These are phyloP conservation scores for Castanea mollissima DNA, from an alignment of 306 rosid species.

Conservation along the genomic window DNA sequence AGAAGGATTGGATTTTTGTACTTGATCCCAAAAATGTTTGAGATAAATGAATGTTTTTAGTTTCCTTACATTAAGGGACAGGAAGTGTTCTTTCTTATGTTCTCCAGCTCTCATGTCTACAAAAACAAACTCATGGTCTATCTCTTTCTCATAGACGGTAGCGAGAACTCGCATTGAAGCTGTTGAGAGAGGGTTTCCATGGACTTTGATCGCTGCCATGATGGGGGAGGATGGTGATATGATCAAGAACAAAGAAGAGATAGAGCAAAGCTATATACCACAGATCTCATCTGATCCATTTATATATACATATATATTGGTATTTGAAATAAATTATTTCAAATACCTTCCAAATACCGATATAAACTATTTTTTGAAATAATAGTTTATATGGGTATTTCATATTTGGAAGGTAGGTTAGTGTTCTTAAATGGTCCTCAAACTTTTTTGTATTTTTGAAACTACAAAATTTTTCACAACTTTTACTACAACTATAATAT, in stretches of 20 bases:
- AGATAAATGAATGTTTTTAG: neutral
- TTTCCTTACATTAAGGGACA: conserved; percentile 58
- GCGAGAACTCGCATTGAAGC: conserved; percentile 40
- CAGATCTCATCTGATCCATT: too few relatives aligned
- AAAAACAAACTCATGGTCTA: conserved; percentile 47
- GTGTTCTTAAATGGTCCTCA: too few relatives aligned
- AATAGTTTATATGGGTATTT: too few relatives aligned
- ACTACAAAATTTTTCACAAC: too few relatives aligned
- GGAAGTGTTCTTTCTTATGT: conserved; percentile 57
- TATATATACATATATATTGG: too few relatives aligned
- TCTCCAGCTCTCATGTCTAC: conserved; percentile 44
- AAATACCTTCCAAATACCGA: too few relatives aligned
- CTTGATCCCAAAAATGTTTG: neutral
- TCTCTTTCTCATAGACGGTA: conserved; percentile 51
- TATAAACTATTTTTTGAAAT: too few relatives aligned
- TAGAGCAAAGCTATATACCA: neutral
- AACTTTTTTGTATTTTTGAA: too few relatives aligned
- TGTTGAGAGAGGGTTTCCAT: conserved; percentile 48
- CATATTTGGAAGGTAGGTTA: too few relatives aligned
- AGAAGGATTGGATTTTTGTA: neutral
- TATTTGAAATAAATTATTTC: too few relatives aligned
- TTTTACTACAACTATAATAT: too few relatives aligned
- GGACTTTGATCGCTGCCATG: conserved; percentile 58
- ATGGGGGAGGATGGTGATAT: neutral
- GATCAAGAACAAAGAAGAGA: neutral